Percentiles rank a stretch among this genome's conserved stretches.
These are phyloP conservation scores for Termitomyces sp. DNA, from an alignment of 768 basidiomycete species.

Conservation along the genomic window DNA sequence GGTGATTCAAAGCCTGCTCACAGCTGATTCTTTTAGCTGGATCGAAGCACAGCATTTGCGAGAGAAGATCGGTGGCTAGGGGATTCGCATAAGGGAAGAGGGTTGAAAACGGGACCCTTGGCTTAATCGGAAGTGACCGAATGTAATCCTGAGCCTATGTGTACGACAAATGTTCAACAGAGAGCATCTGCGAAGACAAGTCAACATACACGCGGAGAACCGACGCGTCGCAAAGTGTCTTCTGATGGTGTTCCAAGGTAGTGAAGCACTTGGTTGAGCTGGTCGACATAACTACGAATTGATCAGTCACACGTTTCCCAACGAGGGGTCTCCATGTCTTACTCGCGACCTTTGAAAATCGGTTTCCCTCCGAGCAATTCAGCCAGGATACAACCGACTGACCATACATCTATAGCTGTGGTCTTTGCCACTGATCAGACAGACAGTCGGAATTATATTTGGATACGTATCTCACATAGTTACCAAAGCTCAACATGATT, in stretches of 20 bases:
- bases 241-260: constrained; percentile 98
- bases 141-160: constrained; percentile 94
- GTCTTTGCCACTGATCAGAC: constrained; percentile 38
- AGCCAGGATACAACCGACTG: constrained; percentile 92
- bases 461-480: constrained; percentile 61
- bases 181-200: neutral
- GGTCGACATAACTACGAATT: constrained; percentile 83
- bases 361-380: constrained; percentile 93
- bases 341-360: constrained; percentile 97
- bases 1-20: constrained; percentile 92
- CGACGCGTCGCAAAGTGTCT: constrained; percentile 93
- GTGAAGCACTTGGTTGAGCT: constrained; percentile 96
- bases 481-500: constrained; percentile 97
- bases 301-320: constrained; percentile 8
- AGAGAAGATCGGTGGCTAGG: constrained; percentile 87
- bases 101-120: constrained; percentile 86
- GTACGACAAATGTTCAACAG: constrained; percentile 6
- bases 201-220: constrained; percentile 79
- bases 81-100: constrained; percentile 95
- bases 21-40: constrained; percentile 96
- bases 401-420: constrained; percentile 94
- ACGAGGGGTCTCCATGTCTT: constrained; percentile 27
- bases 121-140: constrained; percentile 95
- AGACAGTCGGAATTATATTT: neutral
- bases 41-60: constrained; percentile 92